Conservation (phyloP, 106 monocot genomes). For the Xerophyta viscosa region DNA sequence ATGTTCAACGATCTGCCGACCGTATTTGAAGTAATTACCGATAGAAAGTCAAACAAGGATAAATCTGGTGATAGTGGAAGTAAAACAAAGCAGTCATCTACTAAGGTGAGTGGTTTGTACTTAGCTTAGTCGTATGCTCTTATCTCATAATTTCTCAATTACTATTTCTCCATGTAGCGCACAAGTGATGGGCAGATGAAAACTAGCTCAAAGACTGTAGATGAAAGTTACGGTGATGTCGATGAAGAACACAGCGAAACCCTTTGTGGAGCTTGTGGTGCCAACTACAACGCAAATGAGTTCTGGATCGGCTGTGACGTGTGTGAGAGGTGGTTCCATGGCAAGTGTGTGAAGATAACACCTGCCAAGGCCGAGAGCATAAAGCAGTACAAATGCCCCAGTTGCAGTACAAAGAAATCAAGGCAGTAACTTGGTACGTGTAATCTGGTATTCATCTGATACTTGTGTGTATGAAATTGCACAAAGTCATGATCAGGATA, state of each 20-base stretch:
- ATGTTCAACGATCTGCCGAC: conserved; percentile 44
- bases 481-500: too few relatives aligned
- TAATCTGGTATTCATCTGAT: too few relatives aligned
- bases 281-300: conserved; percentile 38
- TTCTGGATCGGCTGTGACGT: conserved; percentile 57
- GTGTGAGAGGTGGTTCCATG: conserved; percentile 57
- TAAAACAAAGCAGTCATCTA: conserved; percentile 21
- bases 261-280: conserved; percentile 42
- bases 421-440: conserved; percentile 17
- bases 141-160: background rate
- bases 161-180: conserved; percentile 4
- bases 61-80: conserved; percentile 34
- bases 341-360: conserved; percentile 54
- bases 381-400: conserved; percentile 59
- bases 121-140: background rate
- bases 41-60: conserved; percentile 27
- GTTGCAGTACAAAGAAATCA: conserved; percentile 34
- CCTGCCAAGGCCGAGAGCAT: conserved; percentile 55
- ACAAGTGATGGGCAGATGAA: conserved; percentile 35
- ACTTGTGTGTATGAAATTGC: too few relatives aligned
- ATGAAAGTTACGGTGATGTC: conserved; percentile 31
- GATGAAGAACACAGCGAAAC: conserved; percentile 51
- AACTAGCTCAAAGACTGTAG: conserved; percentile 24
- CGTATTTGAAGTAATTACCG: conserved; percentile 37
- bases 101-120: conserved; percentile 11